Percentiles rank a stretch among this genome's conserved stretches.
Evolutionary conservation across 257 asterid genomes (phyloP).

Genomic region (Petunia axillaris): DNA sequence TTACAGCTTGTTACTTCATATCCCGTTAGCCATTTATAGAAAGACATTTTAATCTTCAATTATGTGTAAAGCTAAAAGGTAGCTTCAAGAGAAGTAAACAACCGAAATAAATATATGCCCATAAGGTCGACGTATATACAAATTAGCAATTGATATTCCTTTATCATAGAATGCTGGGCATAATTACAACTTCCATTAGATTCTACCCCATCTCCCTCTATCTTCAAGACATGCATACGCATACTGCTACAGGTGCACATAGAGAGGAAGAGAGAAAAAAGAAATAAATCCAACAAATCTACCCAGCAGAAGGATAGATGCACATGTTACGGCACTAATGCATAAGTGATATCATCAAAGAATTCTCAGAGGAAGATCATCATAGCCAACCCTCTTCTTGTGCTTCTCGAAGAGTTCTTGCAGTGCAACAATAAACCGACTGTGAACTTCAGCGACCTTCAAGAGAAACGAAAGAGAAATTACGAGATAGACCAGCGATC

Average conservation of each 20-base stretch:
- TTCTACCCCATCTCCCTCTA: background rate
- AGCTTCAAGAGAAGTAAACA: background rate
- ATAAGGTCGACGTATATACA: background rate
- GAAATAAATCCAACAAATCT: background rate
- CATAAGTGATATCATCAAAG: constrained; percentile 29
- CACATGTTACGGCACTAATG: background rate
- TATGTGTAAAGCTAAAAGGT: background rate
- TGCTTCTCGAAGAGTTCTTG: constrained; percentile 69
- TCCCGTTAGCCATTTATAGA: background rate
- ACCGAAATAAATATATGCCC: too few relatives aligned
- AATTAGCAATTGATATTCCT: background rate
- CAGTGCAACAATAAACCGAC: constrained; percentile 61
- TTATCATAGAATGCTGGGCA: background rate
- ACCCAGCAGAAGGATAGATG: background rate
- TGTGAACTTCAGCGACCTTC: constrained; percentile 74
- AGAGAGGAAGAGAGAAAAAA: background rate
- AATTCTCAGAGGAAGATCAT: constrained; percentile 52
- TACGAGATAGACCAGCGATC: background rate
- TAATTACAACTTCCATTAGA: background rate
- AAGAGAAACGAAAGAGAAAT: background rate
- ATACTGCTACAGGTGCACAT: background rate
- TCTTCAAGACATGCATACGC: background rate
- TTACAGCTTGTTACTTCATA: too few relatives aligned
- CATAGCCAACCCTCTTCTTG: constrained; percentile 62
- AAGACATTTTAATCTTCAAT: too few relatives aligned